Base-by-base conservation (phyloP, 148 eudicot genomes). In the Vaccinium corymbosum region DNA sequence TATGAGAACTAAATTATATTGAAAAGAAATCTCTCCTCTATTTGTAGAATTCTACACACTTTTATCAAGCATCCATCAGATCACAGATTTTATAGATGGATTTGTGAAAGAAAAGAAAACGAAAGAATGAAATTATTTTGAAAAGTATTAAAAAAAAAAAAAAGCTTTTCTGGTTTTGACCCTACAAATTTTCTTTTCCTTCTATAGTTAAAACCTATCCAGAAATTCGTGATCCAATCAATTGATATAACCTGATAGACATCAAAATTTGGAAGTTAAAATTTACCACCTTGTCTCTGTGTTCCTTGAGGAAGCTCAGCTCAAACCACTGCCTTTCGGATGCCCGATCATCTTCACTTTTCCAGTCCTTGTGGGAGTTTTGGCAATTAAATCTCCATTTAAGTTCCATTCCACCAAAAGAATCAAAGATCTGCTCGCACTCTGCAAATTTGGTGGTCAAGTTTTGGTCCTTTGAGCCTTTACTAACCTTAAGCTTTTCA, bases 401-500 rank as follows among this genome's bases (percentile, higher is more conserved):
- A 72, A 92, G 78, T 7, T 76, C 68, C 11, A 81, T 81, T 0
- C 90, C 92, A 8, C 86, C 50, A 64, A 87, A 89, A 15, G 48
- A 57, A 48, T 92, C 94, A 0, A 74, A 25, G 9, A 89, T 52
- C 71, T 88, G 85, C 76, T 91, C 88, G 25, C 72, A 25, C 10
- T 66, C 32, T 25, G 72, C 72, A 25, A 66, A 66, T 25, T 27
- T 66, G 72, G 72, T 66, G 72, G 72, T 66, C 14, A 66, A 25
- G 55, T 86, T 78, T 8, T 83, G 81, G 10, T 93, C 94, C 50
- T 88, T 86, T 50, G 85, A 27, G 52, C 89, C 73, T 81, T 87
- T 89, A 71, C 85, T 75, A 86, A 88, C 88, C 53, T 85, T 91
- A 52, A 93, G 82, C 72, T 66, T 66, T 25, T 3, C 93, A 88